Evolutionary conservation across 495 filamentous ascomycete species (phyloP), one percentile per base, ranked within the genome.

Genomic region (Parachaetomium inaequale): DNA sequence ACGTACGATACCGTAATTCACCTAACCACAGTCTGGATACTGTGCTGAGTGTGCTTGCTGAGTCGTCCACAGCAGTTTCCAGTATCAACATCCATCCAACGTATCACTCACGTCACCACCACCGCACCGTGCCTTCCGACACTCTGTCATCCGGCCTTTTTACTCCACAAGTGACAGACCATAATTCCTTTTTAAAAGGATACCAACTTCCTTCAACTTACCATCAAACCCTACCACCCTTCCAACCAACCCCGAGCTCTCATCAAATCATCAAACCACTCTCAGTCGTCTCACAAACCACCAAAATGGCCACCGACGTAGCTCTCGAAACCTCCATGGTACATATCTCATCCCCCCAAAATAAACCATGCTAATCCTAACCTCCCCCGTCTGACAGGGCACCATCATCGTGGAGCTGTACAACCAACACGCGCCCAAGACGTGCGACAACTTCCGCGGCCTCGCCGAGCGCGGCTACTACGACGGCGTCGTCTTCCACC

Each of bases 371-470:
- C 11, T 12, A 11, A 2, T 19, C 38, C 28, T 17, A 3, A 47
- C 63, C 51, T 46, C 17, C 54, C 58, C 21, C 6, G 3, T 2
- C 32, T n/a, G 4, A 17, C 62, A 81, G 93, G 93, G 94, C 70
- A 84, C 78, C 2, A 91, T 98, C 74, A 83, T 82, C 42, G 74
- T 97, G 28, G 94, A 98, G 78, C 91, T 98, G 60, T 98, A 98
- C 84, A 74, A 68, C 12, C 26, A 61, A 7, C 75, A 78, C 70
- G 70, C 66, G 45, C 70, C 70, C 28, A 74, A 83, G 76, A 96
- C 95, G 5, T 96, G 92, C 83, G 82, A 83, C 49, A 98, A 98
- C 81, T 98, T 98, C 76, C 68, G 79, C 55, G 89, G 85, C 8
- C 88, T 98, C 47, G 86, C 87, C 19, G 72, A 80, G 50, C 81